These are phyloP conservation scores for Populus hybrid DNA, from an alignment of 441 rosid genomes.

Conservation along the genomic window DNA sequence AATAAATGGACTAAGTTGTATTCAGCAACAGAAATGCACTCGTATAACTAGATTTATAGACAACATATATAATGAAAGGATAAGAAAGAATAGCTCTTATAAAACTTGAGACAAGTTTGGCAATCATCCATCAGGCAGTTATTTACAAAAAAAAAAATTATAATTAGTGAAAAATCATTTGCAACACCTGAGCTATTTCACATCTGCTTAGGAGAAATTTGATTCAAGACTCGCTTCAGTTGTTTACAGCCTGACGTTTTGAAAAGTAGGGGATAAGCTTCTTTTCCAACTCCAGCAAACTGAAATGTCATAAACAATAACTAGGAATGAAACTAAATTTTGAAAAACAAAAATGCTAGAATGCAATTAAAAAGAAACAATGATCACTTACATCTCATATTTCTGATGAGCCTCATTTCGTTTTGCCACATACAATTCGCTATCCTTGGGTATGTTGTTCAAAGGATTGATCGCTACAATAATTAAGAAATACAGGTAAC, in stretches of 20 bases:
- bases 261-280: constrained; percentile 63
- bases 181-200: constrained; percentile 5
- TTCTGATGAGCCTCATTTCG: constrained; percentile 71
- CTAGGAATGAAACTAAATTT: background rate
- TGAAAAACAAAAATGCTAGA: background rate
- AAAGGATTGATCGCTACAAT: constrained; percentile 48
- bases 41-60: background rate
- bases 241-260: constrained; percentile 31
- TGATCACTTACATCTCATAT: constrained; percentile 66
- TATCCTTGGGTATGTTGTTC: constrained; percentile 72
- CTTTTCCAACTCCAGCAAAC: constrained; percentile 81
- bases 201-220: background rate
- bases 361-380: background rate
- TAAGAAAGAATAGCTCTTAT: background rate
- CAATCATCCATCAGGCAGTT: background rate
- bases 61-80: background rate
- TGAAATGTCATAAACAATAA: constrained; percentile 30
- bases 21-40: no score
- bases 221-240: constrained; percentile 15
- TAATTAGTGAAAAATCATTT: background rate
- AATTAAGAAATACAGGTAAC: background rate
- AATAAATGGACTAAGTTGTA: no score
- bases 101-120: background rate
- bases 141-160: constrained; percentile 14
- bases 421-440: constrained; percentile 70